A percentile compares a stretch with the other conserved stretches of the same genome.
Evolutionary conservation across 768 basidiomycete genomes (phyloP).

Genomic region (Lentinula sp.): DNA sequence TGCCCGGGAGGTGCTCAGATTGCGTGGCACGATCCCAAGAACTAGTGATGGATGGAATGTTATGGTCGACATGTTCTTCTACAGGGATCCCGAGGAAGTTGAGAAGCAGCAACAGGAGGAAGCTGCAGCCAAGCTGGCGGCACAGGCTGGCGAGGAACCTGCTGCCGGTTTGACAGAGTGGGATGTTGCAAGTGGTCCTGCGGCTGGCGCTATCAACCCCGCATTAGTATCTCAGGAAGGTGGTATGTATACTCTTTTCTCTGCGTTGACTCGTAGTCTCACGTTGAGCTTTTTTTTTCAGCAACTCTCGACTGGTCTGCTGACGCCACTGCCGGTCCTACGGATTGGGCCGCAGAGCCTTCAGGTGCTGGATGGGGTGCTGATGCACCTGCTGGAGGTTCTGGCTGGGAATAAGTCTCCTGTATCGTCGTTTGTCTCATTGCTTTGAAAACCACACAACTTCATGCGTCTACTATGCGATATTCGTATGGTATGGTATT

Average conservation of each 20-base stretch:
- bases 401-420: slow-evolving; percentile 27
- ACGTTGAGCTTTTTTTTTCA: slow-evolving; percentile 7
- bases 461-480: neutral
- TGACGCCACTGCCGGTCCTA: slow-evolving; percentile 44
- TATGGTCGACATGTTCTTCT: slow-evolving; percentile 99
- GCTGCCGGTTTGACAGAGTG: slow-evolving; percentile 56
- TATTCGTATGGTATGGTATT: neutral
- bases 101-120: slow-evolving; percentile 97
- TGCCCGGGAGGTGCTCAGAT: slow-evolving; percentile 93
- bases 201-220: slow-evolving; percentile 72
- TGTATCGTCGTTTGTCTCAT: neutral
- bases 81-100: slow-evolving; percentile 98
- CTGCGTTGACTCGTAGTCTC: neutral
- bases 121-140: slow-evolving; percentile 77
- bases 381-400: slow-evolving; percentile 19
- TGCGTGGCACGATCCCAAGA: slow-evolving; percentile 90
- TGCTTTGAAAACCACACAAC: neutral
- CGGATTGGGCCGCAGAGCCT: slow-evolving; percentile 90
- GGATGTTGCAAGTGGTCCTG: slow-evolving; percentile 67
- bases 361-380: slow-evolving; percentile 39
- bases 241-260: slow-evolving; percentile 23
- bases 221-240: slow-evolving; percentile 61
- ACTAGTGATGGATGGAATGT: slow-evolving; percentile 93
- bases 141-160: slow-evolving; percentile 45
- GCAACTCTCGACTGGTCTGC: slow-evolving; percentile 82